Evolutionary conservation across 441 rosid species (phyloP).

Genomic region (Viola pubescens): DNA sequence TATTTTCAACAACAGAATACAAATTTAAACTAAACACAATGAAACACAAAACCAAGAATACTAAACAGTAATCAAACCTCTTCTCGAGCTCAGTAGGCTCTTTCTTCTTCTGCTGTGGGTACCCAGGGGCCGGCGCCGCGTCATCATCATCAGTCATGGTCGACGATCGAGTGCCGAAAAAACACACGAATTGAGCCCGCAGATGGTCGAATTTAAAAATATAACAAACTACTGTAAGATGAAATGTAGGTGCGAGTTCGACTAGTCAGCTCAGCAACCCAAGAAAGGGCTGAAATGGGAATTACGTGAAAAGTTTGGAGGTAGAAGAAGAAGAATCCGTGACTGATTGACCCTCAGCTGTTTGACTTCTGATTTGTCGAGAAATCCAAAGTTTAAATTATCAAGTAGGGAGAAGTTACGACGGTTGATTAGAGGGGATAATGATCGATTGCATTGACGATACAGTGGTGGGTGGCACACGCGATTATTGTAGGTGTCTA

Average conservation of each 20-base stretch:
- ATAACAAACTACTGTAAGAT: no score
- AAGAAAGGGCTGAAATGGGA: background rate
- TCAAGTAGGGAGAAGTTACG: background rate
- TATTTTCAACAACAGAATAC: background rate
- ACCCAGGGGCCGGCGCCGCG: slow-evolving; percentile 19
- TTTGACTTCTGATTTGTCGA: background rate
- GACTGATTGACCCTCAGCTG: background rate
- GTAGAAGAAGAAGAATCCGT: background rate
- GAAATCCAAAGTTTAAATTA: background rate
- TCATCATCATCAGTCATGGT: slow-evolving; percentile 41
- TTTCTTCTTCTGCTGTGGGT: slow-evolving; percentile 49
- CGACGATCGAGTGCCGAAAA: slow-evolving; percentile 6
- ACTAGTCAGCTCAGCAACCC: background rate
- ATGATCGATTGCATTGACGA: no score
- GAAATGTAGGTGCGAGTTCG: no score
- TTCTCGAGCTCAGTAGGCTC: slow-evolving; percentile 55
- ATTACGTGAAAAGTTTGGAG: background rate
- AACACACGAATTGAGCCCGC: background rate
- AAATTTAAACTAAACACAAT: background rate
- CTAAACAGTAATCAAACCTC: slow-evolving; percentile 27
- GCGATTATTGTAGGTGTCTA: no score
- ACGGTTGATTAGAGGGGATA: background rate
- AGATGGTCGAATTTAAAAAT: background rate
- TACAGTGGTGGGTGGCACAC: no score
- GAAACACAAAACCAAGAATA: background rate